Percentiles rank a stretch among this genome's conserved stretches.
These are phyloP conservation scores for Lophiostoma macrostomum DNA, from an alignment of 495 filamentous ascomycete species.

Conservation along the genomic window DNA sequence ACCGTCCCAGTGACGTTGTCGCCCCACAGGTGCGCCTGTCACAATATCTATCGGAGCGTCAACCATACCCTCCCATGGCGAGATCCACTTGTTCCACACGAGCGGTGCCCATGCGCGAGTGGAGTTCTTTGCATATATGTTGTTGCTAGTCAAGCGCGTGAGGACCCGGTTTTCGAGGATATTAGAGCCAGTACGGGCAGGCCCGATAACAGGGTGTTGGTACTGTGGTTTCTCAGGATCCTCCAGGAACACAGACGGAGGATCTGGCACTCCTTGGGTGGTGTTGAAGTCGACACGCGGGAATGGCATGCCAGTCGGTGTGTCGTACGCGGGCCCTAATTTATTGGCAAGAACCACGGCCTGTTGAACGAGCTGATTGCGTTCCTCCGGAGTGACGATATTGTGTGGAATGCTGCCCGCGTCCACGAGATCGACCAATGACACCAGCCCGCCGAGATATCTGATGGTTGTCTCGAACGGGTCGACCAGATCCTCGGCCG, in stretches of 20 bases:
- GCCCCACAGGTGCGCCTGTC: conserved; percentile 28
- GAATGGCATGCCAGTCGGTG: conserved; percentile 38
- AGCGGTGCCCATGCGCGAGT: conserved; percentile 38
- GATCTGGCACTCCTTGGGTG: conserved; percentile 21
- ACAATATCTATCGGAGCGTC: conserved; percentile 36
- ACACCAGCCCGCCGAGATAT: conserved; percentile 38
- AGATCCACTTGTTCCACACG: conserved; percentile 34
- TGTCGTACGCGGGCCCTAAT: conserved; percentile 37
- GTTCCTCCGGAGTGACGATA: conserved; percentile 19
- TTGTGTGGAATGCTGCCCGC: conserved; percentile 29
- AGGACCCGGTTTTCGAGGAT: conserved; percentile 36
- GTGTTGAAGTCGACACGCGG: conserved; percentile 37
- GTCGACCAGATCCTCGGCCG: conserved; percentile 33
- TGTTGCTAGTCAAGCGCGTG: conserved; percentile 33
- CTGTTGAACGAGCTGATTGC: conserved; percentile 33
- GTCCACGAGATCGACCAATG: conserved; percentile 35
- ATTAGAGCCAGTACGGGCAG: conserved; percentile 34
- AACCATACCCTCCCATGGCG: conserved; percentile 27
- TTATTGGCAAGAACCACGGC: conserved; percentile 34
- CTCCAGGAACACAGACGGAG: conserved; percentile 14
- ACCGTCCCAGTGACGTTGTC: conserved; percentile 31
- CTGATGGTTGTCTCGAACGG: conserved; percentile 39
- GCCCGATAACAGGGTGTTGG: conserved; percentile 27
- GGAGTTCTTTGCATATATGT: conserved; percentile 30
- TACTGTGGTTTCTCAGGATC: conserved; percentile 26